Base-by-base conservation (phyloP, 2,329 filamentous ascomycete genomes). In the Nemania serpens region DNA sequence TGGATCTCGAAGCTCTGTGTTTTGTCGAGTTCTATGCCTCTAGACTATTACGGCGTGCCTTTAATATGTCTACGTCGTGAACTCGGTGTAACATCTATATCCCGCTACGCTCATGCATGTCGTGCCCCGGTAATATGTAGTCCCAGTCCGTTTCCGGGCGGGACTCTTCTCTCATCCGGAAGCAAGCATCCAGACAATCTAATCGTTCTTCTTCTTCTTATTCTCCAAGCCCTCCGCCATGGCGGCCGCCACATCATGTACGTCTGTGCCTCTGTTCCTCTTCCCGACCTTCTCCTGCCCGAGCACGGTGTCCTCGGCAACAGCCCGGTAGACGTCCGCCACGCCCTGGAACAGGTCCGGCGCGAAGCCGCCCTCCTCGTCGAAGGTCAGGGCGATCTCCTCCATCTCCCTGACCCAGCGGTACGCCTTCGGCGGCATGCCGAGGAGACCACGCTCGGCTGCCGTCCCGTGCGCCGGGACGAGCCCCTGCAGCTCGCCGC, bases 391-490 rank as follows among this genome's bases (percentile, higher is more conserved):
- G 3, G 83, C 84, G 70, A 93, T 91, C 79, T 93, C 86, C 67
- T 87, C 82, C 90, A 93, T 92, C 78, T 93, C 90, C 36, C 81
- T 79, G 0, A 91, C 87, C 89, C 90, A 93, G 11, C 90, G 79
- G 73, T 92, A 92, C 17, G 90, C 90, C 76, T 93, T 93, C 7
- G 86, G 85, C 22, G 88, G 81, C 83, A 92, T 90, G 13, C 74
- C 77, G 3, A 82, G 77, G 9, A 91, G 76, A 2, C 81, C 77
- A 34, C 71, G 77, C 67, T 84, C 81, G 0, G 81, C 84, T 51
- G 75, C 71, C 25, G 76, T 72, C 13, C 79, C 78, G 37, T 79
- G 75, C 2, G 69, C 71, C 0, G 88, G 85, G 50, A 79, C 77
- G 59, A 81, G 77, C 10, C 75, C 73, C 12, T 77, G 74, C 55